Evolutionary conservation across 805 yeast species (phyloP).

Genomic region (Pichia kluyveri): DNA sequence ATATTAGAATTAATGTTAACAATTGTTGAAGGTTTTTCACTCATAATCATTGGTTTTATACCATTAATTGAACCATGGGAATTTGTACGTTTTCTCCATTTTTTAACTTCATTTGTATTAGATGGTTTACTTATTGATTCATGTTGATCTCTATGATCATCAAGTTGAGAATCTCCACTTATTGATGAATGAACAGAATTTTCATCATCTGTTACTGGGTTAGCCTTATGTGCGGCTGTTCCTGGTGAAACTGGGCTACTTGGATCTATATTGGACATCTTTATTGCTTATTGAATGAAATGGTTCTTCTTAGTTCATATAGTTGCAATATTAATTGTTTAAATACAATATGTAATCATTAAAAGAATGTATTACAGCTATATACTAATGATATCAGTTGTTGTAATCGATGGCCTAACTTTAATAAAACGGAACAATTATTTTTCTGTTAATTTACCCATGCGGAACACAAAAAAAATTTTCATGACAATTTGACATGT

Average conservation of each 20-base stretch:
- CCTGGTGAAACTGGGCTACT: slow-evolving; percentile 9
- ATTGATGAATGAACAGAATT: slow-evolving; percentile 26
- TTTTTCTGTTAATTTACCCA: too few relatives aligned
- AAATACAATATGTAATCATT: too few relatives aligned
- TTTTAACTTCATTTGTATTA: background rate
- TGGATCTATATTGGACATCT: background rate
- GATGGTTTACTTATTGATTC: background rate
- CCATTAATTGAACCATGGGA: slow-evolving; percentile 3
- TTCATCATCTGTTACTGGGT: slow-evolving; percentile 23
- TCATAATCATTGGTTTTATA: background rate
- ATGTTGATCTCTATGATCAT: slow-evolving; percentile 28
- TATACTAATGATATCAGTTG: too few relatives aligned
- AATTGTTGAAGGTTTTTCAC: slow-evolving; percentile 2
- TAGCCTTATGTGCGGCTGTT: slow-evolving; percentile 18
- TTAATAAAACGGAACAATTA: too few relatives aligned
- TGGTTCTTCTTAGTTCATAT: too few relatives aligned
- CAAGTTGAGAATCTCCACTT: slow-evolving; percentile 27
- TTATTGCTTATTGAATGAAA: too few relatives aligned
- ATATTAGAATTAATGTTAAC: slow-evolving; percentile 5
- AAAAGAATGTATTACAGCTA: too few relatives aligned
- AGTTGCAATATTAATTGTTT: too few relatives aligned
- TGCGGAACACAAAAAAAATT: too few relatives aligned
- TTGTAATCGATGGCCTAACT: too few relatives aligned
- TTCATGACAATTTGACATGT: too few relatives aligned
- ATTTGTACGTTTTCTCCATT: background rate